Evolutionary conservation across 2,329 filamentous ascomycete genomes (phyloP).

Genomic region (Cadophora luteo-olivacea): DNA sequence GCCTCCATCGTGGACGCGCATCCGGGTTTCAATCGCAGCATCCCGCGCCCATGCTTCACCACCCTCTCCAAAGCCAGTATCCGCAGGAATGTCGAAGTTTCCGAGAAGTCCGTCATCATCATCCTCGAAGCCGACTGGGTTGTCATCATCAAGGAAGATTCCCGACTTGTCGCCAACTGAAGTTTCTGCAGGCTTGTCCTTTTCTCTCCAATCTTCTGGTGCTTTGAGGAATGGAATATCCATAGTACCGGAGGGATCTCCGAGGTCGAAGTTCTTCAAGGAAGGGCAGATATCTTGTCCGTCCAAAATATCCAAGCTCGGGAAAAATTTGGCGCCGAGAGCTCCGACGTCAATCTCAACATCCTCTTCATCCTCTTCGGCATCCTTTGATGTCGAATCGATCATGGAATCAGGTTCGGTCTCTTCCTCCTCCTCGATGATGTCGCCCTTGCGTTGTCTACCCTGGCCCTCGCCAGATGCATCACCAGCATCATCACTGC

Average conservation of each 20-base stretch:
- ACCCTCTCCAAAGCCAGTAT: slow-evolving; percentile 91
- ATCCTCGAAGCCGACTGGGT: slow-evolving; percentile 80
- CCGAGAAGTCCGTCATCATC: slow-evolving; percentile 75
- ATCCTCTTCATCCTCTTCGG: slow-evolving; percentile 58
- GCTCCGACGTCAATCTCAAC: slow-evolving; percentile 80
- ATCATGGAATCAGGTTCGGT: slow-evolving; percentile 47
- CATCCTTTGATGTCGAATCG: slow-evolving; percentile 49
- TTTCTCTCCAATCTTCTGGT: slow-evolving; percentile 81
- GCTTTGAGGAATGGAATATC: slow-evolving; percentile 93
- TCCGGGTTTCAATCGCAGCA: slow-evolving; percentile 84
- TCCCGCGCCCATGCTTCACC: slow-evolving; percentile 95
- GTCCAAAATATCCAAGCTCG: slow-evolving; percentile 77
- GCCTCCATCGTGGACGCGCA: slow-evolving; percentile 75
- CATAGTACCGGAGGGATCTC: slow-evolving; percentile 81
- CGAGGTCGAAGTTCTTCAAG: slow-evolving; percentile 90
- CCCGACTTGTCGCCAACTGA: slow-evolving; percentile 73
- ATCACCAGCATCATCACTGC: slow-evolving; percentile 82
- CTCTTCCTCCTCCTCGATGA: slow-evolving; percentile 55
- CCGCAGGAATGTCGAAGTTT: slow-evolving; percentile 69
- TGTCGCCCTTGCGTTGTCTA: slow-evolving; percentile 64
- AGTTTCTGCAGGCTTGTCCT: slow-evolving; percentile 62
- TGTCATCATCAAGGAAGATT: slow-evolving; percentile 86
- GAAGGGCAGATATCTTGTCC: slow-evolving; percentile 94
- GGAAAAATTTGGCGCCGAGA: slow-evolving; percentile 84
- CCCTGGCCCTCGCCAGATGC: slow-evolving; percentile 48